phyloP scores from a whole-genome alignment of 1,139 yeast species.

The Kodamaea anthophila region DNA sequence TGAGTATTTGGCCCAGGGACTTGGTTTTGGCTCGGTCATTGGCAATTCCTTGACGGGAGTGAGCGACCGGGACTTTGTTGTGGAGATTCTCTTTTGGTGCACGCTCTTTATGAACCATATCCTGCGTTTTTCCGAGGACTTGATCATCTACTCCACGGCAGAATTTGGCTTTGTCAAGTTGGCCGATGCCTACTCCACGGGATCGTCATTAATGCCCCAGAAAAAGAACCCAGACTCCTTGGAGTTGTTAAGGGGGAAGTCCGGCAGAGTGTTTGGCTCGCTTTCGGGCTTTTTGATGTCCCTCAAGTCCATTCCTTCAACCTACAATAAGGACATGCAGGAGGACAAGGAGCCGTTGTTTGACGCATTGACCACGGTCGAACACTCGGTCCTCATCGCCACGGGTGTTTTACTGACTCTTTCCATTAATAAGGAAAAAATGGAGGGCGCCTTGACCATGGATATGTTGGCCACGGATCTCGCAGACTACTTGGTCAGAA shows the following conservation, averaged over 20 bases:
- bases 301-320: conserved; percentile 90
- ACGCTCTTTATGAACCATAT: conserved; percentile 91
- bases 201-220: conserved; percentile 98
- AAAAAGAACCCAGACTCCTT: conserved; percentile 96
- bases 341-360: conserved; percentile 97
- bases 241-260: conserved; percentile 91
- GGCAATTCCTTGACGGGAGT: conserved; percentile 95
- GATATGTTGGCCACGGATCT: conserved; percentile 98
- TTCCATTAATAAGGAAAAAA: conserved; percentile 59
- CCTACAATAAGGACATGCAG: conserved; percentile 97
- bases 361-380: conserved; percentile 84
- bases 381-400: conserved; percentile 88
- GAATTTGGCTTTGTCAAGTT: conserved; percentile 91
- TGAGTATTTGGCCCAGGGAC: conserved; percentile 71
- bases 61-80: conserved; percentile 94
- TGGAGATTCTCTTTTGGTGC: conserved; percentile 97
- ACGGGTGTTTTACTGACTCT: conserved; percentile 94
- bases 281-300: conserved; percentile 95
- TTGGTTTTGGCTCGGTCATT: conserved; percentile 79
- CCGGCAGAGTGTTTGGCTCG: conserved; percentile 95
- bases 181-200: conserved; percentile 97
- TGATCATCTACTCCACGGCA: conserved; percentile 92
- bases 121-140: conserved; percentile 89
- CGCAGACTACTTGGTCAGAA: conserved; percentile 95
- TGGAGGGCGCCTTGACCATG: conserved; percentile 89